Evolutionary conservation across 23 red algal species (phyloP).

Genomic region (Agarophyton chilense): DNA sequence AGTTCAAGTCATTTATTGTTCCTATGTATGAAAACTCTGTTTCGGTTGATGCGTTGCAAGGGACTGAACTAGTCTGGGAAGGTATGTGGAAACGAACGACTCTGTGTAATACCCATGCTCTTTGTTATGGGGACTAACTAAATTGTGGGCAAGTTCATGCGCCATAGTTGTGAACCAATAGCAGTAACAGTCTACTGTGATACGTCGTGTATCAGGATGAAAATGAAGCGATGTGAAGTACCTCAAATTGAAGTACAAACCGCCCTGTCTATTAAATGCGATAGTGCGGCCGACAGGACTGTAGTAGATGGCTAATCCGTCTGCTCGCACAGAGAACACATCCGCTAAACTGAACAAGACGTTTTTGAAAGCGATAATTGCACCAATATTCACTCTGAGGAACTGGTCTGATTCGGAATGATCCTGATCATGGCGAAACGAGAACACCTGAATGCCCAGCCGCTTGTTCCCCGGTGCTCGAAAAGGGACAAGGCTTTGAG

Average conservation of each 20-base stretch:
- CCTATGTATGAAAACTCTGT: not conserved
- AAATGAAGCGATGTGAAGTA: conserved; percentile 66
- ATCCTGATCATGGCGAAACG: not conserved
- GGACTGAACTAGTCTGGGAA: conserved; percentile 15
- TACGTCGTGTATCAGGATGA: too few relatives aligned
- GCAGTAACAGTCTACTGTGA: conserved; percentile 31
- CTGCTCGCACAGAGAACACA: conserved; percentile 33
- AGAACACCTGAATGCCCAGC: conserved; percentile 37
- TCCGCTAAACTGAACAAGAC: conserved; percentile 20
- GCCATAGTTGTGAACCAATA: conserved; percentile 66
- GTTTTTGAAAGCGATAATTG: conserved; percentile 10
- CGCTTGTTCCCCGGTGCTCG: not conserved
- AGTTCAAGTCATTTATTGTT: not conserved
- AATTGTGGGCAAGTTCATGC: conserved; percentile 79
- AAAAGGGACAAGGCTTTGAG: conserved; percentile 29
- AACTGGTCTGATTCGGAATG: not conserved
- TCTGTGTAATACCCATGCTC: conserved; percentile 71
- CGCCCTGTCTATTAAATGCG: conserved; percentile 51
- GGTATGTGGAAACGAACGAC: conserved; percentile 36
- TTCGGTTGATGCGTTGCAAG: not conserved
- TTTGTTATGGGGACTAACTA: conserved; percentile 37
- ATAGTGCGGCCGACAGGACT: conserved; percentile 32
- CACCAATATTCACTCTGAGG: conserved; percentile 1
- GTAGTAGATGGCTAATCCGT: conserved; percentile 49
- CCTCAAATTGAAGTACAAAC: conserved; percentile 65